A percentile compares a stretch with the other conserved stretches of the same genome.
phyloP scores from a whole-genome alignment of 2,329 filamentous ascomycete species.

The Decorospora gaudefroyi region DNA sequence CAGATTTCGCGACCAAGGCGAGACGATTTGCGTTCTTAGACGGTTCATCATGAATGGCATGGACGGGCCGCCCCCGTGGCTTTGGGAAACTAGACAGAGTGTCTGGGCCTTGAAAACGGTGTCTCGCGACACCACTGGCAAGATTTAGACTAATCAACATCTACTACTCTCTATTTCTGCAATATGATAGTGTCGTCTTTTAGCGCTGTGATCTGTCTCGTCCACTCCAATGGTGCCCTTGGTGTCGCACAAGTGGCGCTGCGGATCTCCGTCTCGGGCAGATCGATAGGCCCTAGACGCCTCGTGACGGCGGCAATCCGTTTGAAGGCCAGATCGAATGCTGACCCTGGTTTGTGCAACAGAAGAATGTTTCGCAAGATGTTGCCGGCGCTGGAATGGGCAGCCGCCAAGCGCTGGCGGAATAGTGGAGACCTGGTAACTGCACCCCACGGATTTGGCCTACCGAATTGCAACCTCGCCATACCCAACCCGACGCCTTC shows the following conservation, averaged over 20 bases:
- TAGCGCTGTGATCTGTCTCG: slow-evolving; percentile 17
- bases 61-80: slow-evolving; percentile 28
- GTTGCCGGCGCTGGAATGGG: slow-evolving; percentile 28
- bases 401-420: slow-evolving; percentile 33
- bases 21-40: slow-evolving; percentile 42
- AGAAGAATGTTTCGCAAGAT: slow-evolving; percentile 25
- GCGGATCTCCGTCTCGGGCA: slow-evolving; percentile 28
- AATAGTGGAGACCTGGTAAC: slow-evolving; percentile 33
- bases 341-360: slow-evolving; percentile 47
- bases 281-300: slow-evolving; percentile 24
- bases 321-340: slow-evolving; percentile 34
- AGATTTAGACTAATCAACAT: slow-evolving; percentile 47
- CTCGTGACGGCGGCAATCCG: slow-evolving; percentile 28
- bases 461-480: slow-evolving; percentile 27
- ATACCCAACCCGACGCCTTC: slow-evolving; percentile 19
- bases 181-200: slow-evolving; percentile 8
- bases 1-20: slow-evolving; percentile 37
- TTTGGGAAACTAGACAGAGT: slow-evolving; percentile 35
- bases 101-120: slow-evolving; percentile 41
- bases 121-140: slow-evolving; percentile 38
- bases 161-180: slow-evolving; percentile 25
- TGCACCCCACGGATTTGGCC: slow-evolving; percentile 34
- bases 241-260: slow-evolving; percentile 36
- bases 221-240: slow-evolving; percentile 13
- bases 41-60: slow-evolving; percentile 37